Conservation (phyloP, 2,329 filamentous ascomycete species). For the Ophiostoma triangulosporum region DNA sequence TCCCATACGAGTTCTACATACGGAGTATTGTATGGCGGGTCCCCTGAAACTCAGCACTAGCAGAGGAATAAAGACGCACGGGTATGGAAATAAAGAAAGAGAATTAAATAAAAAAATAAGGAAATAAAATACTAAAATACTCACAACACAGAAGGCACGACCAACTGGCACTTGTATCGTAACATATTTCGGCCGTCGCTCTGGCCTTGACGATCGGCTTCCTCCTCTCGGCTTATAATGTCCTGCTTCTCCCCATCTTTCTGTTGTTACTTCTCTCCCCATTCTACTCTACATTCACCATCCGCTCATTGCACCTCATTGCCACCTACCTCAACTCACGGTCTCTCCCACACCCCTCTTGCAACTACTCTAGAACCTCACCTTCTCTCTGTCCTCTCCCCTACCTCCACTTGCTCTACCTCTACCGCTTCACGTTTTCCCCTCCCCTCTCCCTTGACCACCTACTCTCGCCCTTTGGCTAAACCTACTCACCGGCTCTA, state of each 20-base stretch:
- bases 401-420: background rate
- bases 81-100: background rate
- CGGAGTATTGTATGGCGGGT: slow-evolving; percentile 6
- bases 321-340: background rate
- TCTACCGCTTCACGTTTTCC: background rate
- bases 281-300: background rate
- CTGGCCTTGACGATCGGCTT: background rate
- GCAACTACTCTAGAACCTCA: background rate
- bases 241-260: background rate
- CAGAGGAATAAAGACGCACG: background rate
- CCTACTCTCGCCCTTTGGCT: background rate
- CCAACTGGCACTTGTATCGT: background rate
- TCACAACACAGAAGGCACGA: background rate
- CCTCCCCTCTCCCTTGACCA: background rate
- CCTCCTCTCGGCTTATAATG: background rate
- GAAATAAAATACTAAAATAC: background rate
- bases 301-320: background rate
- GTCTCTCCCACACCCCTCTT: background rate
- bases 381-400: background rate
- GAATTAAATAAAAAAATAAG: background rate
- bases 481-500: slow-evolving; percentile 1
- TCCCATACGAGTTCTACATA: slow-evolving; percentile 1
- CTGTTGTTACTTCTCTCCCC: background rate
- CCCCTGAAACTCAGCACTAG: slow-evolving; percentile 3
- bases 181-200: background rate